These are phyloP conservation scores for Eragrostis nindensis DNA, from an alignment of 176 grass and related monocot species.

Conservation along the genomic window DNA sequence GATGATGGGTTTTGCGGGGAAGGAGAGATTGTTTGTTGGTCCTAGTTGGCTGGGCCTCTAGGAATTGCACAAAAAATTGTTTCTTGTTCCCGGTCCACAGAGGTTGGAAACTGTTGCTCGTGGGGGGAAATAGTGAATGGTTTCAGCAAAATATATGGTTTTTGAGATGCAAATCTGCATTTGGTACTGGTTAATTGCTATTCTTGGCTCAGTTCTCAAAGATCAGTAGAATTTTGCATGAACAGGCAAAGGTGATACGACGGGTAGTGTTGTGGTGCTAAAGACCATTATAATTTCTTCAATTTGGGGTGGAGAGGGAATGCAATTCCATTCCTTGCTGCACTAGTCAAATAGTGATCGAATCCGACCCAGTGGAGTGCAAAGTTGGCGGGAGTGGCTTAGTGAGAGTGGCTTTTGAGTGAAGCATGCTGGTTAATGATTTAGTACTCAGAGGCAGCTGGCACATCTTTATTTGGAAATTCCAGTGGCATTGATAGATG, in stretches of 20 bases:
- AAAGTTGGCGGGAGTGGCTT: constrained; percentile 38
- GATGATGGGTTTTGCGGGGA: constrained; percentile 27
- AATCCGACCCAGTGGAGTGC: constrained; percentile 34
- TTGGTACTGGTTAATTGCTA: constrained; percentile 3
- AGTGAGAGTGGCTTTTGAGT: constrained; percentile 49
- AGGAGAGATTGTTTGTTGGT: neutral
- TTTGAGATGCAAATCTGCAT: neutral
- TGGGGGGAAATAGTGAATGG: constrained; percentile 4
- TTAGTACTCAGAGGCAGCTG: constrained; percentile 21
- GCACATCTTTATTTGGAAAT: constrained; percentile 42
- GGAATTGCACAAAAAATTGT: constrained; percentile 13
- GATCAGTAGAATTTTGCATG: constrained; percentile 5
- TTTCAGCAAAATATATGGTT: constrained; percentile 8
- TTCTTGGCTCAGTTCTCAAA: neutral
- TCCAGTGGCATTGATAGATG: constrained; percentile 43
- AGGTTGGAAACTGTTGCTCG: constrained; percentile 23
- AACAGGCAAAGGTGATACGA: constrained; percentile 14
- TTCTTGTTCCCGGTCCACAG: constrained; percentile 23
- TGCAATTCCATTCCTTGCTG: constrained; percentile 48
- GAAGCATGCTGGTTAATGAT: constrained; percentile 45
- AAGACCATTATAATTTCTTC: constrained; percentile 23
- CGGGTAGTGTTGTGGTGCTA: constrained; percentile 11
- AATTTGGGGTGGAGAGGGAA: constrained; percentile 25
- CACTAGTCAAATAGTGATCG: constrained; percentile 40
- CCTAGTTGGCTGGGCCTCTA: neutral